phyloP scores from a whole-genome alignment of 2,329 filamentous ascomycete genomes.

The Fusarium anthophilum region DNA sequence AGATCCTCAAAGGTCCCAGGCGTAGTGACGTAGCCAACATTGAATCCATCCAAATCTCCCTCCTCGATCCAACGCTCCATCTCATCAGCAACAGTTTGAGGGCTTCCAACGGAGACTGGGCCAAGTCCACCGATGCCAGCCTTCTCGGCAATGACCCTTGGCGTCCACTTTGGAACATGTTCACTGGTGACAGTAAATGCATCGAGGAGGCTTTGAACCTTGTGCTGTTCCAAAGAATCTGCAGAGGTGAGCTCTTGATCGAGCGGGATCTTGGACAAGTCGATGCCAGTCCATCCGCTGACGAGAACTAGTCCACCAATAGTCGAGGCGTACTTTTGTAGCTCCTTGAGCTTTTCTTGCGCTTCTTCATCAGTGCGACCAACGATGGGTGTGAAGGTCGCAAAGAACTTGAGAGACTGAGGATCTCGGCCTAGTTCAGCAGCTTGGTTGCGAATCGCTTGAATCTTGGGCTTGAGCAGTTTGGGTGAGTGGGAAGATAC shows the following conservation, averaged over 20 bases:
- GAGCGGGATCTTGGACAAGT: slow-evolving; percentile 64
- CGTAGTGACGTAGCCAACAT: slow-evolving; percentile 54
- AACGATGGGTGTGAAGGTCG: slow-evolving; percentile 59
- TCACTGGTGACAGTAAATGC: slow-evolving; percentile 60
- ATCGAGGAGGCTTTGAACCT: slow-evolving; percentile 59
- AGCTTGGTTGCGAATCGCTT: slow-evolving; percentile 62
- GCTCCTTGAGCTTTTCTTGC: slow-evolving; percentile 58
- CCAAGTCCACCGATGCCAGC: slow-evolving; percentile 54
- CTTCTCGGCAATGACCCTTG: slow-evolving; percentile 53
- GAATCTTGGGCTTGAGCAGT: slow-evolving; percentile 60
- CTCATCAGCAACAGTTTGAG: slow-evolving; percentile 55
- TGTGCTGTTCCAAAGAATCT: slow-evolving; percentile 63
- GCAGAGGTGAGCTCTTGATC: slow-evolving; percentile 66
- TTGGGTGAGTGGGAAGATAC: slow-evolving; percentile 63
- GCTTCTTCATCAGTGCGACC: slow-evolving; percentile 63
- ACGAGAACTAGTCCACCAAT: slow-evolving; percentile 65
- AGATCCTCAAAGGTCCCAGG: slow-evolving; percentile 50
- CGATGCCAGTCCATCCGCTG: slow-evolving; percentile 68
- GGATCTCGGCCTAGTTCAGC: slow-evolving; percentile 63
- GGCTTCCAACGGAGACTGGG: slow-evolving; percentile 49
- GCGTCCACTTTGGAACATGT: slow-evolving; percentile 54
- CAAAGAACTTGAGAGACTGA: slow-evolving; percentile 65
- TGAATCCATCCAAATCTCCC: slow-evolving; percentile 55
- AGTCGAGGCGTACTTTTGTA: slow-evolving; percentile 61
- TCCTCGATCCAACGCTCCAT: slow-evolving; percentile 56